Evolutionary conservation across 2,329 filamentous ascomycete species (phyloP).

Genomic region (Penicillium sp.): DNA sequence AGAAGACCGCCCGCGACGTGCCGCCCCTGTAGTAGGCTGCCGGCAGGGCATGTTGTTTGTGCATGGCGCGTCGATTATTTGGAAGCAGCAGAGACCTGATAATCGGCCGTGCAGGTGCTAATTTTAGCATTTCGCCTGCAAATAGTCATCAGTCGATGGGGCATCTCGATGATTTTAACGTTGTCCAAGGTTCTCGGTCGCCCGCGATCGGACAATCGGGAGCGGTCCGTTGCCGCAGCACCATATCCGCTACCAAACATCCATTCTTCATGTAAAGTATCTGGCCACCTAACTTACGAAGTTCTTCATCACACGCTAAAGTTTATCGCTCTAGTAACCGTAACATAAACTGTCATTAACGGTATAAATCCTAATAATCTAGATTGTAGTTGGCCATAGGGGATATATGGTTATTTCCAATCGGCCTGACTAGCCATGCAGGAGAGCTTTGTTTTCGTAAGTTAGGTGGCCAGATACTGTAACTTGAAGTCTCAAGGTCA

Average conservation of each 20-base stretch:
- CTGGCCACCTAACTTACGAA: too few relatives aligned
- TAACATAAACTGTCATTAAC: too few relatives aligned
- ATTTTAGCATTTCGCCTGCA: background rate
- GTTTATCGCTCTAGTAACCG: too few relatives aligned
- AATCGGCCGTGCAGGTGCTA: background rate
- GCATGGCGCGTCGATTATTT: background rate
- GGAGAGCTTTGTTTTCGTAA: too few relatives aligned
- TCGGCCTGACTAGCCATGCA: too few relatives aligned
- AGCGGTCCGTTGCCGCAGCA: background rate
- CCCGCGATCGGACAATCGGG: background rate
- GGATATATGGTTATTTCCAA: too few relatives aligned
- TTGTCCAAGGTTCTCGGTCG: background rate
- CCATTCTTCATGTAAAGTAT: background rate
- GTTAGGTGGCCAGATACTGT: too few relatives aligned
- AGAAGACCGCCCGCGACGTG: constrained; percentile 67
- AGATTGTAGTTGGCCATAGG: too few relatives aligned
- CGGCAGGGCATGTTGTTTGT: constrained; percentile 28
- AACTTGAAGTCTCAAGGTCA: background rate
- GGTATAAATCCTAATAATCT: too few relatives aligned
- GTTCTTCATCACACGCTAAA: too few relatives aligned
- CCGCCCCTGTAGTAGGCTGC: constrained; percentile 67
- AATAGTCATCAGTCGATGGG: background rate
- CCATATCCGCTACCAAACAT: background rate
- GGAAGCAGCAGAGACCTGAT: background rate
- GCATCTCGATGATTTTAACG: background rate